A percentile compares a stretch with the other conserved stretches of the same genome.
These are phyloP conservation scores for Lactifluus volemus DNA, from an alignment of 768 basidiomycete species.

Conservation along the genomic window DNA sequence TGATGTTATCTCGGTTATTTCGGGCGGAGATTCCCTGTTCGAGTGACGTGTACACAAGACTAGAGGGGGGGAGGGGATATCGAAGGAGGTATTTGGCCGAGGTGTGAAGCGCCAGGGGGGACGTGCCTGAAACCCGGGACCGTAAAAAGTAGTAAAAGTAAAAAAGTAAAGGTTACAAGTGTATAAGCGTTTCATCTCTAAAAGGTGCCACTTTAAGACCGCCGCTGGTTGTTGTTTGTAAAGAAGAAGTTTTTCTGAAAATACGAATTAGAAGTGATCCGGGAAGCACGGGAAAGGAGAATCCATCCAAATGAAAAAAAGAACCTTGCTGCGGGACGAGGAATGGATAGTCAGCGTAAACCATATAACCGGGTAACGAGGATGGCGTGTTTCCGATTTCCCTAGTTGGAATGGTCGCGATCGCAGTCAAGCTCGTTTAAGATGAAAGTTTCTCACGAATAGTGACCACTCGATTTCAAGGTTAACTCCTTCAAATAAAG, in stretches of 20 bases:
- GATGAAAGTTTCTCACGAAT: not conserved
- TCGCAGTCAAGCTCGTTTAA: not conserved
- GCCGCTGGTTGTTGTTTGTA: too few relatives aligned
- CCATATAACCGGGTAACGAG: not conserved
- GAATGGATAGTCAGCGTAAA: not conserved
- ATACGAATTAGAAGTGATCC: not conserved
- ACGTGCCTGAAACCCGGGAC: not conserved
- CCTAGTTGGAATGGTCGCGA: not conserved
- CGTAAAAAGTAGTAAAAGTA: not conserved
- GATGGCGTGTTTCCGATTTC: not conserved
- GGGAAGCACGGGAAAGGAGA: not conserved
- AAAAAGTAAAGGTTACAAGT: too few relatives aligned
- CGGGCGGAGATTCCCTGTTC: not conserved
- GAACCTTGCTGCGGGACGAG: too few relatives aligned
- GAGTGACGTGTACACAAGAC: too few relatives aligned
- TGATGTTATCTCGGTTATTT: not conserved
- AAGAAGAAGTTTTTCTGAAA: too few relatives aligned
- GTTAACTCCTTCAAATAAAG: conserved; percentile 13
- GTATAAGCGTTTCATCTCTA: not conserved
- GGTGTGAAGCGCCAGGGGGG: too few relatives aligned
- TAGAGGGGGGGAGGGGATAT: too few relatives aligned
- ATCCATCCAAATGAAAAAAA: too few relatives aligned
- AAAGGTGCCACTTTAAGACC: not conserved
- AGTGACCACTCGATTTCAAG: not conserved
- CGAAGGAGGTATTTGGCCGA: too few relatives aligned